Base-by-base conservation (phyloP, 352 stramenopile species). In the Globisporangium emineosum region DNA sequence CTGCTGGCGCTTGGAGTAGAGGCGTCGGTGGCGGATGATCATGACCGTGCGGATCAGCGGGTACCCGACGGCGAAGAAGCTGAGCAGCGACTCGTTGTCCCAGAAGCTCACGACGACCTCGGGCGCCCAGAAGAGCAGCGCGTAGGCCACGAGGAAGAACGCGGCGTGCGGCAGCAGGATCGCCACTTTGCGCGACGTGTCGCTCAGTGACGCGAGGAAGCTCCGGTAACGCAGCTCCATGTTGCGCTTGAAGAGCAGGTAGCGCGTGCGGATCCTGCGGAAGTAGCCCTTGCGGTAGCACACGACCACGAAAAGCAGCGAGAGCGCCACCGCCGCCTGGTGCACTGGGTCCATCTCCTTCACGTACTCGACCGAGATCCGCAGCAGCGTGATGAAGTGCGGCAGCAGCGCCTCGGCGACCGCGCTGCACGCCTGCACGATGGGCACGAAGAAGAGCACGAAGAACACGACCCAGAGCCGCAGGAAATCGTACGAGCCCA, bases 281-380 rank as follows among this genome's bases (percentile, higher is more conserved):
- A 93, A 76, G 68, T 93, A 94, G 13, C 86, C 85, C 27, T 78
- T 72, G 13, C 83, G 84, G 37, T 88, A 76, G 56, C 81, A 85
- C 15, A 94, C 63, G 35, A 65, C 51, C 25, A 76, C 52, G 10
- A 90, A 58, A 0, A 88, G 25, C 2, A 60, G 19, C 9, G 65
- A 55, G 21, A 73, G 9, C 9, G 66, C 74, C 30, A 90, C 35
- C 23, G 68, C 57, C 10, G 71, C 71, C 59, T 94, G 84, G 54
- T 89, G 65, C 17, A 84, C 63, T 0, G 81, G 83, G n/a, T 92
- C 79, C 59, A 94, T 74, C 57, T 76, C 63, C 37, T 62, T 69
- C 17, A 92, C 67, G 29, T 77, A 75, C 49, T 87, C 71, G 7
- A 60, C 75, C 0, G 67, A 63, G 8, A 86, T 57, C 52, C 74